A percentile compares a stretch with the other conserved stretches of the same genome.
Evolutionary conservation across 2,329 filamentous ascomycete species (phyloP).

Genomic region (Emergomyces africanus): DNA sequence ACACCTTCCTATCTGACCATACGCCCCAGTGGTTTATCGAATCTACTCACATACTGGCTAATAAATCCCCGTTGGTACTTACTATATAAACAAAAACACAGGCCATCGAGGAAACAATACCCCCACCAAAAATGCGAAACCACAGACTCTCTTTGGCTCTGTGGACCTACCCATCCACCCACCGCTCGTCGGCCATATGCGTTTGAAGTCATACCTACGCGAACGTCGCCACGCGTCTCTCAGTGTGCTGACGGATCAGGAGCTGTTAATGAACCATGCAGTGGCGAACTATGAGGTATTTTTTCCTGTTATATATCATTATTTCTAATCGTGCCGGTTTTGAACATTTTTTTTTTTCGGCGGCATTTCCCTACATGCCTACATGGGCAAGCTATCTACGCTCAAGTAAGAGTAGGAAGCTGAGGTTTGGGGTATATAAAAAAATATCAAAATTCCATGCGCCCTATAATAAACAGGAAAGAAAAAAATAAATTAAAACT

Average conservation of each 20-base stretch:
- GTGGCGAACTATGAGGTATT: conserved; percentile 26
- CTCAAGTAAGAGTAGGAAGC: no score
- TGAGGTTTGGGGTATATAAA: background rate
- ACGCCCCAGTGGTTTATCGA: background rate
- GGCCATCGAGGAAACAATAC: background rate
- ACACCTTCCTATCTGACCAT: background rate
- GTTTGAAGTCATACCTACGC: conserved; percentile 13
- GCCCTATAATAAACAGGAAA: no score
- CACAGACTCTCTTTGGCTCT: background rate
- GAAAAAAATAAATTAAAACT: background rate
- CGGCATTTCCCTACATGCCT: background rate
- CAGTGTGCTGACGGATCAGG: conserved; percentile 26
- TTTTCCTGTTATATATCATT: conserved; percentile 8
- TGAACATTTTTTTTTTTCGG: background rate
- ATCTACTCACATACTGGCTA: no score
- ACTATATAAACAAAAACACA: background rate
- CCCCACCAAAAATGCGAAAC: background rate
- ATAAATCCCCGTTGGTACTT: no score
- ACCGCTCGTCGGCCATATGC: background rate
- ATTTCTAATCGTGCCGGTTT: background rate
- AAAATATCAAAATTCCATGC: background rate
- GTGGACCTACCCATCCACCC: background rate
- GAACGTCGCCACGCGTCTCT: conserved; percentile 27
- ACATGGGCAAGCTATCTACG: no score
- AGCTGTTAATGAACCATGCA: conserved; percentile 29